phyloP scores from a whole-genome alignment of 306 rosid species.

The Spatholobus suberectus region DNA sequence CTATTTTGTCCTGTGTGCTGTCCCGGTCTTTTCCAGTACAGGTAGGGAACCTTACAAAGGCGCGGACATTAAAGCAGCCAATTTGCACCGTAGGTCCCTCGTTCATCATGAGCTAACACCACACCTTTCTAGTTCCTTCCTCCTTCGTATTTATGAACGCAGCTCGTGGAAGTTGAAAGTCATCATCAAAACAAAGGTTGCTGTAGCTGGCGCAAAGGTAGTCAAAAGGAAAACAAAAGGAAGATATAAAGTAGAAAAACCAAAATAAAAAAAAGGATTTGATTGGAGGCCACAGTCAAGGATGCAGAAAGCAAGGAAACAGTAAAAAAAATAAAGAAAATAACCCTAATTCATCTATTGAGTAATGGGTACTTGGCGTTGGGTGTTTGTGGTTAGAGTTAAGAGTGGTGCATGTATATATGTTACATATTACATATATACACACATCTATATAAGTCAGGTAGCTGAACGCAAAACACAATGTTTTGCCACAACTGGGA shows the following conservation, averaged over 20 bases:
- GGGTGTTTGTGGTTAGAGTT: too few relatives aligned
- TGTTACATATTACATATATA: too few relatives aligned
- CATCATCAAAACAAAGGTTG: neutral
- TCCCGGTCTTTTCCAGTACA: neutral
- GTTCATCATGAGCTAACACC: neutral
- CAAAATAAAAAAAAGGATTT: neutral
- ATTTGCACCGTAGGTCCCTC: constrained; percentile 2
- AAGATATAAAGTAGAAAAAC: neutral
- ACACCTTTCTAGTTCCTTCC: too few relatives aligned
- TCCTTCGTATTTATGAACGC: too few relatives aligned
- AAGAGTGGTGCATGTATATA: too few relatives aligned
- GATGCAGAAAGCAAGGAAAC: neutral
- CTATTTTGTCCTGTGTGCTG: neutral
- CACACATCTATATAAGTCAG: too few relatives aligned
- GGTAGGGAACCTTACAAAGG: neutral
- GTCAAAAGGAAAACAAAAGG: neutral
- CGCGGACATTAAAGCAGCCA: constrained; percentile 1
- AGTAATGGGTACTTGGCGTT: too few relatives aligned
- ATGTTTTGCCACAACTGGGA: neutral
- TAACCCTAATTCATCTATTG: constrained; percentile 1
- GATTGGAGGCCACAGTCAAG: neutral
- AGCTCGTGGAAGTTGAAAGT: neutral
- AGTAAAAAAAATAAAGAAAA: neutral
- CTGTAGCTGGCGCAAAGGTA: neutral
- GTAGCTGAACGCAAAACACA: neutral